Evolutionary conservation across 192 early-diverging fungal species (phyloP).

Genomic region (Dispira simplex): DNA sequence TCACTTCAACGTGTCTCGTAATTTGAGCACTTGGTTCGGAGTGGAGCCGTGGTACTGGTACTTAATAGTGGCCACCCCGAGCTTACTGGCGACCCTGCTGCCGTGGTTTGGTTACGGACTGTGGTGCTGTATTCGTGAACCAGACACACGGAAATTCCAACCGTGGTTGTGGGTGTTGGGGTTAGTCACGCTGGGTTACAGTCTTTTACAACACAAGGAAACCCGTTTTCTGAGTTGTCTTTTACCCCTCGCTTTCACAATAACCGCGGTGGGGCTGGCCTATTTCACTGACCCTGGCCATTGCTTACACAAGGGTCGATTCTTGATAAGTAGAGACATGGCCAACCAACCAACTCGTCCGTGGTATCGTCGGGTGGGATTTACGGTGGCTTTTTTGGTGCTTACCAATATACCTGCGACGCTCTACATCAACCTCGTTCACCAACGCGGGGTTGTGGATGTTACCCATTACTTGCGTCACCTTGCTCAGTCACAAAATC

Average conservation of each 20-base stretch:
- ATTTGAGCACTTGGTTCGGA: conserved; percentile 82
- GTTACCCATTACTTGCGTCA: conserved; percentile 51
- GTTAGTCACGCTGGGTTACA: conserved; percentile 47
- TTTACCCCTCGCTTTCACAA: conserved; percentile 45
- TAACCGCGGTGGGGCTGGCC: conserved; percentile 22
- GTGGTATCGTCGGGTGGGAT: too few relatives aligned
- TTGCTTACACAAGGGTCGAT: too few relatives aligned
- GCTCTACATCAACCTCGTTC: conserved; percentile 56
- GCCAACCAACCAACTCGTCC: too few relatives aligned
- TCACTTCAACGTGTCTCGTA: conserved; percentile 62
- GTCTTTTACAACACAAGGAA: conserved; percentile 79
- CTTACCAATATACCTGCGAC: conserved; percentile 33
- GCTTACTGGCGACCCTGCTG: conserved; percentile 58
- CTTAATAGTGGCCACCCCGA: conserved; percentile 60
- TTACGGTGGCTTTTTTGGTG: too few relatives aligned
- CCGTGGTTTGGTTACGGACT: conserved; percentile 42
- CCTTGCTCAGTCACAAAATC: conserved; percentile 12
- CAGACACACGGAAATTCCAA: background rate
- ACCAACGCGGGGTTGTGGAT: conserved; percentile 89
- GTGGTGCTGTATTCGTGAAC: too few relatives aligned
- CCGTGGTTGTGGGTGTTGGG: conserved; percentile 19
- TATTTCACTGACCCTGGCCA: background rate
- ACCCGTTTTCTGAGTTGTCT: conserved; percentile 87
- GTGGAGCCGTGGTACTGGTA: conserved; percentile 89
- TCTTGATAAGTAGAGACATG: too few relatives aligned